Base-by-base conservation (phyloP, 169 alveolate species). In the Cryptosporidium felis region DNA sequence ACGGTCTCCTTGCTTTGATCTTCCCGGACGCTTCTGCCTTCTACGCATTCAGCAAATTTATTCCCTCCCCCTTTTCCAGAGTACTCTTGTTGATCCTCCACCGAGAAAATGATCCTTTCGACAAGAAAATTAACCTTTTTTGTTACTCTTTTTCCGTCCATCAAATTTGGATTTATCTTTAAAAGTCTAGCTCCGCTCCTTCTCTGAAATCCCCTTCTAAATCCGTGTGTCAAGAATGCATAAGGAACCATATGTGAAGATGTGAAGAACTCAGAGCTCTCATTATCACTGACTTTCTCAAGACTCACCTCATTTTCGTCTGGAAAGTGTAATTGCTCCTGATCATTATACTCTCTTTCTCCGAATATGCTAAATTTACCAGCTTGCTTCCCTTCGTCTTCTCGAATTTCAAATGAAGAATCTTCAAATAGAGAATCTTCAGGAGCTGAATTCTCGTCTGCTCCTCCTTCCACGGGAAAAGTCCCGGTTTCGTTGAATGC, bases 401-500 rank as follows among this genome's bases (percentile, higher is more conserved):
- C 10, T n/a, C 34, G 82, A 18, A 30, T 38, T 26, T 8, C 34
- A 28, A 26, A 6, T 28, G 40, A n/a, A n/a, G n/a, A 32, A 18
- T 62, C 21, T 6, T 62, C 49, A 38, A 62, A 9, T 36, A 36
- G 40, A 0, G 44, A 38, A 36, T 60, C 79, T 38, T 62, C 80
- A 32, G 40, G 45, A 42, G 36, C 56, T n/a, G 26, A 36, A 9
- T 38, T 32, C 5, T 62, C 80, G 9, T 41, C 80, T 34, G 34
- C 51, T 32, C 28, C 21, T 32, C 51, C 42, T 47, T 47, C 82
- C 16, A 66, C 63, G 3, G 59, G 44, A 30, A 66, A 66, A 30
- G 82, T 45, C 32, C 62, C 63, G 3, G 65, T 66, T 26, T 66
- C 82, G 34, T 66, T 66, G 38, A 66, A 66, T 34, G 82, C 62